Percentiles rank a stretch among this genome's conserved stretches.
phyloP scores from a whole-genome alignment of 306 rosid genomes.

The Vicia villosa region DNA sequence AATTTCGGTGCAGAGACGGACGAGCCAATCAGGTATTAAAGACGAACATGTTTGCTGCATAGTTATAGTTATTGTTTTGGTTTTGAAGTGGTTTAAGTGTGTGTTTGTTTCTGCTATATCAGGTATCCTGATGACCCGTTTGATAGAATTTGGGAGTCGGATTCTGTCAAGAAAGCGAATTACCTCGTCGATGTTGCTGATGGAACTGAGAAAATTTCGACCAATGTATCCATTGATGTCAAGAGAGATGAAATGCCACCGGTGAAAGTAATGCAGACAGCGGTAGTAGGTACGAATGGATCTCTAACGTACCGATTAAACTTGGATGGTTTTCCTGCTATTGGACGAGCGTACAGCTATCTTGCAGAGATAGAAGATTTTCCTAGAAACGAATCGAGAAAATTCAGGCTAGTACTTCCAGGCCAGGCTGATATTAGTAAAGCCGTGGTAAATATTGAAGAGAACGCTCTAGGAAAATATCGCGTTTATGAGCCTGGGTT shows the following conservation, averaged over 20 bases:
- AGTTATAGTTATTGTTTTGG: no score
- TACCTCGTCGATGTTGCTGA: slow-evolving; percentile 90
- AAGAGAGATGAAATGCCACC: slow-evolving; percentile 78
- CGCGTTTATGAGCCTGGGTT: slow-evolving; percentile 92
- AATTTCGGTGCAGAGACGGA: slow-evolving; percentile 89
- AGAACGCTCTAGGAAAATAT: slow-evolving; percentile 86
- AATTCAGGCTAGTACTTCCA: slow-evolving; percentile 85
- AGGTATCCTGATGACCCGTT: slow-evolving; percentile 99
- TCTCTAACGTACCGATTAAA: slow-evolving; percentile 84
- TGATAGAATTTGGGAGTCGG: slow-evolving; percentile 95
- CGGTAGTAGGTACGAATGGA: slow-evolving; percentile 87
- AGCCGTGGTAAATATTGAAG: slow-evolving; percentile 83
- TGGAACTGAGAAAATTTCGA: slow-evolving; percentile 82
- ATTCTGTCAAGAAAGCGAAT: slow-evolving; percentile 88
- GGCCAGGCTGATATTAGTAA: slow-evolving; percentile 73
- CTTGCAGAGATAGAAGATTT: slow-evolving; percentile 96
- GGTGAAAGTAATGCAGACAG: slow-evolving; percentile 90
- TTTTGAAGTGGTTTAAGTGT: background rate
- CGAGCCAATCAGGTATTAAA: slow-evolving; percentile 56
- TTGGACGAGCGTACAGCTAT: slow-evolving; percentile 84
- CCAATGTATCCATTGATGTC: slow-evolving; percentile 64
- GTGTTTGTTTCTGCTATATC: slow-evolving; percentile 39
- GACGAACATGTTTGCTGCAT: no score
- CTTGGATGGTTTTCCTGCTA: slow-evolving; percentile 90
- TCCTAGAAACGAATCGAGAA: slow-evolving; percentile 65